A percentile compares a stretch with the other conserved stretches of the same genome.
These are phyloP conservation scores for Diutina catenulata DNA, from an alignment of 1,139 yeast genomes.

Conservation along the genomic window DNA sequence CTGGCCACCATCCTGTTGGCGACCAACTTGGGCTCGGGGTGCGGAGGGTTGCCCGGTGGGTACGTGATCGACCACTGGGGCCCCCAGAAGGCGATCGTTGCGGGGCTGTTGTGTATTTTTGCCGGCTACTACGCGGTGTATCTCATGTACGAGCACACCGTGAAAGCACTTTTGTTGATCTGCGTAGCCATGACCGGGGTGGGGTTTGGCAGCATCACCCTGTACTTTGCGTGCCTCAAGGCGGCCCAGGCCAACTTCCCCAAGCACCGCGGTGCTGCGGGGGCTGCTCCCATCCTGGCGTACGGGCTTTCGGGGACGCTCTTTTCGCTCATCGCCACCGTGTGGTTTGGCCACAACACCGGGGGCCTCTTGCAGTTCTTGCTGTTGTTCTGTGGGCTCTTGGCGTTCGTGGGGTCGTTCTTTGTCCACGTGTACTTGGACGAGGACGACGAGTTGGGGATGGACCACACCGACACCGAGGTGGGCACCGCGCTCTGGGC, in stretches of 20 bases:
- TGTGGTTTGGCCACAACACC: constrained; percentile 30
- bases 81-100: constrained; percentile 36
- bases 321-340: constrained; percentile 33
- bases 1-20: constrained; percentile 57
- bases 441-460: constrained; percentile 7
- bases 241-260: constrained; percentile 66
- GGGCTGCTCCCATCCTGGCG: constrained; percentile 47
- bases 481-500: constrained; percentile 1
- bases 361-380: constrained; percentile 28
- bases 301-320: constrained; percentile 41
- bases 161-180: constrained; percentile 16
- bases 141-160: constrained; percentile 17
- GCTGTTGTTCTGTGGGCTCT: constrained; percentile 24
- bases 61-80: constrained; percentile 50
- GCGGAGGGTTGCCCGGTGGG: constrained; percentile 65
- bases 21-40: constrained; percentile 48
- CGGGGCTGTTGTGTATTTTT: constrained; percentile 42
- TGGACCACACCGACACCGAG: background rate
- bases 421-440: constrained; percentile 23
- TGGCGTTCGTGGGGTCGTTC: constrained; percentile 26
- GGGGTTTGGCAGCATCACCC: constrained; percentile 56
- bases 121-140: constrained; percentile 26
- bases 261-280: constrained; percentile 56
- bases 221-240: constrained; percentile 56
- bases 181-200: constrained; percentile 33